A percentile compares a stretch with the other conserved stretches of the same genome.
Conservation (phyloP, 1,284 basidiomycete species). For the Tremellales sp. region DNA sequence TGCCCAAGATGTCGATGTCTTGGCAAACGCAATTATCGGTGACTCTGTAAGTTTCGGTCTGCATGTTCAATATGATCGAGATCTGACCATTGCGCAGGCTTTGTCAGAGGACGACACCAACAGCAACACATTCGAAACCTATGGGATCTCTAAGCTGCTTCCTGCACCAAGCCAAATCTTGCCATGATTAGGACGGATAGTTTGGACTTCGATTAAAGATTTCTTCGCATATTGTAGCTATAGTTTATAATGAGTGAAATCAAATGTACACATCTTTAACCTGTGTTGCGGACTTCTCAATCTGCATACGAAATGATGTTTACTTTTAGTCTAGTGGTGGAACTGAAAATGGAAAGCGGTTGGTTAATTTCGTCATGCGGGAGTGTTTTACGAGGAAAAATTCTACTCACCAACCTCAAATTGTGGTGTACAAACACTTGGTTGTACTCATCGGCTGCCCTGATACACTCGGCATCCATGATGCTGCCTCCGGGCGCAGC, state of each 20-base stretch:
- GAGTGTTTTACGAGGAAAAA: slow-evolving; percentile 1
- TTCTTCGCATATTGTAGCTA: too few relatives aligned
- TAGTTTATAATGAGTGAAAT: too few relatives aligned
- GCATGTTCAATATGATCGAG: too few relatives aligned
- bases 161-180: slow-evolving; percentile 1
- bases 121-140: slow-evolving; percentile 8
- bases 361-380: neutral
- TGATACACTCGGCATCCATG: slow-evolving; percentile 94
- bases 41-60: slow-evolving; percentile 1
- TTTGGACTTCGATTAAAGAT: too few relatives aligned
- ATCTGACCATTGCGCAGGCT: neutral
- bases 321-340: slow-evolving; percentile 19
- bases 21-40: slow-evolving; percentile 4
- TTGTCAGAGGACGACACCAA: slow-evolving; percentile 2
- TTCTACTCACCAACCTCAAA: slow-evolving; percentile 51
- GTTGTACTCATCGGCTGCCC: slow-evolving; percentile 83
- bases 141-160: slow-evolving; percentile 1
- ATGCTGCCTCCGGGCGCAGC: slow-evolving; percentile 94
- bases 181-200: too few relatives aligned
- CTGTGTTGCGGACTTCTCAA: too few relatives aligned
- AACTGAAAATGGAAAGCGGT: slow-evolving; percentile 4
- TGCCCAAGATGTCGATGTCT: neutral
- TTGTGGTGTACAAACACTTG: slow-evolving; percentile 85
- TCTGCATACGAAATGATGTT: too few relatives aligned
- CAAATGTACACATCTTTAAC: too few relatives aligned